Conservation (phyloP, 257 asterid species). For the Handroanthus guayacan region DNA sequence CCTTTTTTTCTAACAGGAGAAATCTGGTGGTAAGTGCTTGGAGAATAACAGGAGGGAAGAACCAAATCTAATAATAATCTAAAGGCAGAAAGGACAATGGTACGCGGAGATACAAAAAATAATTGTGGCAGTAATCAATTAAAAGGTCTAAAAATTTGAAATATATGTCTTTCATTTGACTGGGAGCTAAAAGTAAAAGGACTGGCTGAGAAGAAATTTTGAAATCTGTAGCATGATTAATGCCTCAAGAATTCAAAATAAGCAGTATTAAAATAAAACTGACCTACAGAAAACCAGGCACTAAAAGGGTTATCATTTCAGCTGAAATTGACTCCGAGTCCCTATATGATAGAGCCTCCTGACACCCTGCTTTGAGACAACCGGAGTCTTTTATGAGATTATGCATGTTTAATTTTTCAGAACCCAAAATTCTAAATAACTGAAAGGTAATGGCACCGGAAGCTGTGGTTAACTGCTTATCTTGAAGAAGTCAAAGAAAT, state of each 20-base stretch:
- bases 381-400: slow-evolving; percentile 59
- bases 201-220: slow-evolving; percentile 35
- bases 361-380: slow-evolving; percentile 79
- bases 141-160: slow-evolving; percentile 17
- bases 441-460: slow-evolving; percentile 50
- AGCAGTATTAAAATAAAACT: slow-evolving; percentile 60
- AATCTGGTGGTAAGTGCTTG: slow-evolving; percentile 25
- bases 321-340: slow-evolving; percentile 70
- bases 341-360: slow-evolving; percentile 66
- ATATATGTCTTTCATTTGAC: slow-evolving; percentile 31
- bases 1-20: slow-evolving; percentile 25
- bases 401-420: slow-evolving; percentile 37
- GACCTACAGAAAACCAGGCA: slow-evolving; percentile 69
- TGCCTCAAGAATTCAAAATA: slow-evolving; percentile 48
- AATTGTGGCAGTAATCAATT: slow-evolving; percentile 35
- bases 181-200: slow-evolving; percentile 33
- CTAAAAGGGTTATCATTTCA: slow-evolving; percentile 66
- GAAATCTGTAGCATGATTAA: slow-evolving; percentile 45
- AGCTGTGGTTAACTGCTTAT: slow-evolving; percentile 45
- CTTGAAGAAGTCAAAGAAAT: slow-evolving; percentile 41
- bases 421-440: slow-evolving; percentile 36
- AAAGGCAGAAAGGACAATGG: slow-evolving; percentile 27
- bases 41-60: slow-evolving; percentile 25
- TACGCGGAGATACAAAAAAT: not conserved
- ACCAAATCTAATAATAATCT: not conserved